Percentiles rank a stretch among this genome's conserved stretches.
phyloP scores from a whole-genome alignment of 106 monocot genomes.

The Platanthera guangdongensis region DNA sequence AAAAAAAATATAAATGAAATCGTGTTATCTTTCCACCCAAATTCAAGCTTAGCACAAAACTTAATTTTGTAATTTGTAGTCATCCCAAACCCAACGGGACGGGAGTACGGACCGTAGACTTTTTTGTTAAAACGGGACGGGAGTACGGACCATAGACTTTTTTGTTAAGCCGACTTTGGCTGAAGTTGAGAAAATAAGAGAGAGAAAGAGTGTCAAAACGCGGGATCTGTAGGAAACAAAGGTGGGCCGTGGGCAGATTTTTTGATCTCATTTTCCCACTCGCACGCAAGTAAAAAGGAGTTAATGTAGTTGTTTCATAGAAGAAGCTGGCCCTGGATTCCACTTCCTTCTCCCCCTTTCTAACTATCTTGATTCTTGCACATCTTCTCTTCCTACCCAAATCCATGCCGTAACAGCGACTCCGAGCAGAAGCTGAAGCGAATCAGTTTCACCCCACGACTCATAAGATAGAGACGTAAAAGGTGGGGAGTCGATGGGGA shows the following conservation, averaged over 20 bases:
- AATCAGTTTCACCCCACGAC: background rate
- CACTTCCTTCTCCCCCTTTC: background rate
- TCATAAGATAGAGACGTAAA: background rate
- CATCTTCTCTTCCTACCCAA: background rate
- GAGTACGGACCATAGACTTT: background rate
- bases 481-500: constrained; percentile 40
- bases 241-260: background rate
- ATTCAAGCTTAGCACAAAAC: too few species aligned
- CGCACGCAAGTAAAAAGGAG: background rate
- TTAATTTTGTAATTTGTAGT: too few species aligned
- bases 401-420: background rate
- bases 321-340: too few species aligned
- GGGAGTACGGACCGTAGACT: background rate
- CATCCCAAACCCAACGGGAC: too few species aligned
- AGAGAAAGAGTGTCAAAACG: background rate
- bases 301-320: too few species aligned
- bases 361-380: background rate
- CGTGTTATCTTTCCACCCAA: too few species aligned
- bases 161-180: too few species aligned
- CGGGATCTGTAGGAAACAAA: background rate
- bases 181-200: background rate
- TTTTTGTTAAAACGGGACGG: too few species aligned
- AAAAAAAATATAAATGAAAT: too few species aligned
- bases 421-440: background rate
- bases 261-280: constrained; percentile 2